phyloP scores from a whole-genome alignment of 768 basidiomycete genomes.

The Tulasnella calospora region DNA sequence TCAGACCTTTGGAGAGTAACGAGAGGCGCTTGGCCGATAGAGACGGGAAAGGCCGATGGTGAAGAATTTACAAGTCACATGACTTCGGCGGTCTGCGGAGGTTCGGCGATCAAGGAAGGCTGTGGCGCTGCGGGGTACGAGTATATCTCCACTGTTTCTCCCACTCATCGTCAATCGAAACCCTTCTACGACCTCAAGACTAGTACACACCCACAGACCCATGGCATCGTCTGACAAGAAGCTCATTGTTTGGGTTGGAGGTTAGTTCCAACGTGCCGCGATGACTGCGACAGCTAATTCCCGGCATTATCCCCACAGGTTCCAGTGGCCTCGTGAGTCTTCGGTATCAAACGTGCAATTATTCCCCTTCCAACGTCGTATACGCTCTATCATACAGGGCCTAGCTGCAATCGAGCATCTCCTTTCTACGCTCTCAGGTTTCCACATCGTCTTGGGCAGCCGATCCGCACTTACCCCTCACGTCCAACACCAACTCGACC shows the following conservation, averaged over 20 bases:
- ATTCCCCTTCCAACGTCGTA: not conserved
- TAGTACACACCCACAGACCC: not conserved
- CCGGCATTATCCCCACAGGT: not conserved
- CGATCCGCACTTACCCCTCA: not conserved
- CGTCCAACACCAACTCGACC: conserved; percentile 3
- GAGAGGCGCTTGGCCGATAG: not conserved
- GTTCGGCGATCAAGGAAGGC: not conserved
- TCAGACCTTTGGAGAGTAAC: not conserved
- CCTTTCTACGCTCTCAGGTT: not conserved
- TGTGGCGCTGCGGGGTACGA: not conserved
- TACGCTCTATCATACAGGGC: not conserved
- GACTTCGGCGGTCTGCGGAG: not conserved
- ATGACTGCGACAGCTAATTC: not conserved
- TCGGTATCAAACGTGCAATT: not conserved
- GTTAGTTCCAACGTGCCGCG: not conserved
- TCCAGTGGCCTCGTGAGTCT: not conserved
- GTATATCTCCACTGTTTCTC: not conserved
- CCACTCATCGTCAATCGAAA: not conserved
- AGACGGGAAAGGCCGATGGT: not conserved
- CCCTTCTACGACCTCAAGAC: not conserved
- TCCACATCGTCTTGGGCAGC: conserved; percentile 19
- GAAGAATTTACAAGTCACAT: conserved; percentile 1
- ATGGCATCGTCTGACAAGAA: conserved; percentile 5
- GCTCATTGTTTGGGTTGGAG: conserved; percentile 10
- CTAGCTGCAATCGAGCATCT: conserved; percentile 11